Percentiles rank a stretch among this genome's conserved stretches.
These are phyloP conservation scores for Rhododendron griersonianum DNA, from an alignment of 148 eudicot genomes.

Conservation along the genomic window DNA sequence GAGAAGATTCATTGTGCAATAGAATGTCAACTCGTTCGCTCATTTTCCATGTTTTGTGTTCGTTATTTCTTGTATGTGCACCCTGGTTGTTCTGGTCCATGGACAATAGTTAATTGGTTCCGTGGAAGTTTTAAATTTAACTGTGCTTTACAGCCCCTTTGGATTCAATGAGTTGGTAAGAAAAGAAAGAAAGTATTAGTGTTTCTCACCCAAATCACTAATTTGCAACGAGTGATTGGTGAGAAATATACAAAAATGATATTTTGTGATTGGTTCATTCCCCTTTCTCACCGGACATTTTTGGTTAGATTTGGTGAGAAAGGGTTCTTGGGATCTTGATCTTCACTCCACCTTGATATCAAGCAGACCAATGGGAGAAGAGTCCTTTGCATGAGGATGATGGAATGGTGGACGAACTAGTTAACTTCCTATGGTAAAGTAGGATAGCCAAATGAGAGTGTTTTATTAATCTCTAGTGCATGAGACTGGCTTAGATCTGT, in stretches of 20 bases:
- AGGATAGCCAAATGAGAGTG: background rate
- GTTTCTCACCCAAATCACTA: no score
- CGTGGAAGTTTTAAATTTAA: background rate
- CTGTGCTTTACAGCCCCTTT: background rate
- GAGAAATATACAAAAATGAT: background rate
- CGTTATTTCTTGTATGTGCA: background rate
- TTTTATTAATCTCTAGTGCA: background rate
- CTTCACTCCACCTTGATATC: background rate
- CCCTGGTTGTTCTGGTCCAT: background rate
- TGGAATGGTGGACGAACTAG: background rate
- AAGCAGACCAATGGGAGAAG: background rate
- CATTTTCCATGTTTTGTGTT: background rate
- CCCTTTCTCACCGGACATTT: background rate
- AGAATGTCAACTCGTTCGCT: background rate
- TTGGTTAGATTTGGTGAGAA: background rate
- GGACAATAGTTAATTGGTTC: background rate
- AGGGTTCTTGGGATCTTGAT: background rate
- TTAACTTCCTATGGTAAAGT: background rate
- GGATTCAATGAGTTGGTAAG: background rate
- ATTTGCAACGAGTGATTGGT: background rate
- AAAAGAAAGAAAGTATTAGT: background rate
- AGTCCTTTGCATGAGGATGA: background rate
- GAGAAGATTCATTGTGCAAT: background rate
- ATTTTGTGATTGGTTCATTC: background rate
- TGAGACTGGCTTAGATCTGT: background rate